phyloP scores from a whole-genome alignment of 2,329 filamentous ascomycete genomes.

The Talaromyces islandicus region DNA sequence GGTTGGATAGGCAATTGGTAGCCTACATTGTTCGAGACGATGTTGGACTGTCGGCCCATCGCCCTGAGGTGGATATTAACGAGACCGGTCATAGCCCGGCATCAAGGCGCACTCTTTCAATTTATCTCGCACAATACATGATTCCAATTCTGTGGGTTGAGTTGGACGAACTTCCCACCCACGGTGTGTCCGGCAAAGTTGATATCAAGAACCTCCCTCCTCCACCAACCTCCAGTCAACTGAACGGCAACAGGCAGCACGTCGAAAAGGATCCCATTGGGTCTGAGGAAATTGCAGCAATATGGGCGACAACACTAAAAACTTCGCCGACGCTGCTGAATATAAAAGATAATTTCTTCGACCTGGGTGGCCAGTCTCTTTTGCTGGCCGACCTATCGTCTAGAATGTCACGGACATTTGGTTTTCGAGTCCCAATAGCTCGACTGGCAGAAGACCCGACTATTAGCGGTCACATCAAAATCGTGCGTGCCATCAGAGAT shows the following conservation, averaged over 20 bases:
- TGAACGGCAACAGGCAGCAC: slow-evolving; percentile 39
- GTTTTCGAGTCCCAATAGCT: slow-evolving; percentile 65
- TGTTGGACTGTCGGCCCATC: slow-evolving; percentile 46
- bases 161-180: slow-evolving; percentile 64
- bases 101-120: slow-evolving; percentile 58
- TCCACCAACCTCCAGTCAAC: slow-evolving; percentile 49
- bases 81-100: slow-evolving; percentile 65
- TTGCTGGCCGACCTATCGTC: slow-evolving; percentile 72
- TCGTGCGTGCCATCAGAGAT: slow-evolving; percentile 64
- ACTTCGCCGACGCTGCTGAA: slow-evolving; percentile 59
- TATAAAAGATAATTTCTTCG: slow-evolving; percentile 70
- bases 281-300: slow-evolving; percentile 60
- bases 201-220: slow-evolving; percentile 66
- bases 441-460: slow-evolving; percentile 67
- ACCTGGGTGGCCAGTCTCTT: slow-evolving; percentile 72
- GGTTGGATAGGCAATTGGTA: slow-evolving; percentile 67
- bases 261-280: slow-evolving; percentile 58
- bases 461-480: slow-evolving; percentile 65
- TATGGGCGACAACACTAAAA: slow-evolving; percentile 67
- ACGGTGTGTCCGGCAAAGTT: slow-evolving; percentile 73
- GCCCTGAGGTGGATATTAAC: slow-evolving; percentile 60
- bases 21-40: slow-evolving; percentile 69
- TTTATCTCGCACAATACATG: slow-evolving; percentile 74
- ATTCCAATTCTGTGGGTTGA: slow-evolving; percentile 73
- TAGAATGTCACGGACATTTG: slow-evolving; percentile 62